These are phyloP conservation scores for Stagonosporopsis chrysanthemi DNA, from an alignment of 2,329 filamentous ascomycete genomes.

Conservation along the genomic window DNA sequence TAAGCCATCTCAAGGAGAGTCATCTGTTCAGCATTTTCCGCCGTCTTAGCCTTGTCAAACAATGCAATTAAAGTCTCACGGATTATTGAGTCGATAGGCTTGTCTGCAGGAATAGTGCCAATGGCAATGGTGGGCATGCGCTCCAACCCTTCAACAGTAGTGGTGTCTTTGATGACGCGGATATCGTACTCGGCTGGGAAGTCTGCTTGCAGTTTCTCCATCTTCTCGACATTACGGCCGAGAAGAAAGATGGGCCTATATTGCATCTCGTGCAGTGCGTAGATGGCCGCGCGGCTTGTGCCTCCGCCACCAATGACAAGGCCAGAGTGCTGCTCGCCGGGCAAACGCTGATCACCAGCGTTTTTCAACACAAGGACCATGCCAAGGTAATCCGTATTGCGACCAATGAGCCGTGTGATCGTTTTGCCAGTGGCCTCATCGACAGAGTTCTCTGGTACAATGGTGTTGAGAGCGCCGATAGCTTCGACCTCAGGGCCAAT, in stretches of 20 bases:
- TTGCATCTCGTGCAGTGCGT: constrained; percentile 81
- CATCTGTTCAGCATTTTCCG: constrained; percentile 41
- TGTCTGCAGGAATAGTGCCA: constrained; percentile 89
- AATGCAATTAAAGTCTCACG: constrained; percentile 67
- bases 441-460: constrained; percentile 66
- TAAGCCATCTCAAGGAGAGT: constrained; percentile 95
- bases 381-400: constrained; percentile 96
- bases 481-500: constrained; percentile 78
- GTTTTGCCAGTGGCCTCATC: constrained; percentile 52
- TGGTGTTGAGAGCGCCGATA: constrained; percentile 95
- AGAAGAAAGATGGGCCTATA: constrained; percentile 88
- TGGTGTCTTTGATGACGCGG: constrained; percentile 59
- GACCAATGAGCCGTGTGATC: constrained; percentile 70
- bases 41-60: constrained; percentile 52
- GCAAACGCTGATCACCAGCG: constrained; percentile 60
- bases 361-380: constrained; percentile 82
- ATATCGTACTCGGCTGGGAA: constrained; percentile 80
- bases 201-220: constrained; percentile 69
- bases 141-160: constrained; percentile 55
- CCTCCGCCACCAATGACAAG: constrained; percentile 92
- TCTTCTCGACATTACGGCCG: constrained; percentile 75
- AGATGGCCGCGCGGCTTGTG: constrained; percentile 90
- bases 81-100: constrained; percentile 77
- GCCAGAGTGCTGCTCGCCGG: constrained; percentile 60
- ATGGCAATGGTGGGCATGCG: constrained; percentile 75